Evolutionary conservation across 371 early-diverging fungal species (phyloP), one percentile per base, ranked within the genome.

Genomic region (Mucor racemosus): DNA sequence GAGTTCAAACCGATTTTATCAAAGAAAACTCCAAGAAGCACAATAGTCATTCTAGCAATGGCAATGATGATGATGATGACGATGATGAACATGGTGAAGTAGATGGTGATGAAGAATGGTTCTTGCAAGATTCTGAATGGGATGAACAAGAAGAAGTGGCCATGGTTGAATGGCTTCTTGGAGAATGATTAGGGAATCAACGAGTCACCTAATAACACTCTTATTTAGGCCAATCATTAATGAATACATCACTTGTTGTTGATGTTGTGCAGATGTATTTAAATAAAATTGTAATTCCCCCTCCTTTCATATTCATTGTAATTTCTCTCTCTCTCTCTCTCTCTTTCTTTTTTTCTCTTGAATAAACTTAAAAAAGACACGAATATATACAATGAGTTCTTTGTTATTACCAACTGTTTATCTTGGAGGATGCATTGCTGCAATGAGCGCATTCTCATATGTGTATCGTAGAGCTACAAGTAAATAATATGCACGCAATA

Each of bases 381-480:
- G 34, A n/a, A 34, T 17, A 33, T 39, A 7, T 40, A 36, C 6
- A 19, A 79, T 82, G 78, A 72, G 66, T 58, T 83, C 84, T 1
- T 70, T 88, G 38, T 68, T 85, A 62, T 75, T 88, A 50, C 86
- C 88, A 44, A 68, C 85, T 13, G 73, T 77, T 17, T 88, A 88
- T 59, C 81, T 88, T 42, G 88, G 88, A 53, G 88, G 86, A 61
- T 86, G 85, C 72, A 80, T 88, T 74, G 79, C 80, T 61, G 84
- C 88, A 68, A 88, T 88, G 88, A 82, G 85, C 53, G 74, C 81
- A 41, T 88, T 88, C 64, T 86, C 86, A 14, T 83, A 77, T 73
- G 76, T 88, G 11, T 88, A 84, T 40, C 75, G 84, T 48, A 67
- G 78, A 62, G 73, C 76, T 14, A 74, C 74, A 62, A 72, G 84